phyloP scores from a whole-genome alignment of 1,139 yeast genomes.

The Tardiomyces digboiensis region DNA sequence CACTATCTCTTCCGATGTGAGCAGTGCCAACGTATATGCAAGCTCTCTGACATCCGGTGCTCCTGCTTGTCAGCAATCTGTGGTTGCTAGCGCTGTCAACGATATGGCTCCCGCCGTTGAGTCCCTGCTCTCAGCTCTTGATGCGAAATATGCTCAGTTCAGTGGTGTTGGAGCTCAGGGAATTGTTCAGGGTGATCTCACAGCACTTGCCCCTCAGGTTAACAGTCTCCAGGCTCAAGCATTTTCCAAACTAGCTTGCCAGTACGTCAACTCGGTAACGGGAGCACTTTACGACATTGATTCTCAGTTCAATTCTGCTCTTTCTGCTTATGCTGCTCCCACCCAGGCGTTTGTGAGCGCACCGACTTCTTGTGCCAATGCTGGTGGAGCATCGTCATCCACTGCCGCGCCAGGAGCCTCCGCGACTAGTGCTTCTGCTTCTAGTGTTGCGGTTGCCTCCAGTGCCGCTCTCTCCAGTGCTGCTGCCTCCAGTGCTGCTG shows the following conservation, averaged over 20 bases:
- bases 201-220: background rate
- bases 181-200: background rate
- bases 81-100: background rate
- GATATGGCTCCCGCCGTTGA: background rate
- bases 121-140: background rate
- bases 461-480: too few species aligned
- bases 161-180: background rate
- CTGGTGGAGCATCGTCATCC: too few species aligned
- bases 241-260: background rate
- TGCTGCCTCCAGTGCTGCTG: conserved; percentile 1
- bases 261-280: background rate
- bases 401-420: too few species aligned
- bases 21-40: background rate
- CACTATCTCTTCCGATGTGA: background rate
- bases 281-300: background rate
- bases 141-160: background rate
- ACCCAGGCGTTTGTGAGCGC: background rate
- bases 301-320: background rate
- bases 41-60: background rate
- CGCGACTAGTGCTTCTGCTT: too few species aligned
- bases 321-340: background rate
- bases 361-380: background rate
- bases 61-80: background rate
- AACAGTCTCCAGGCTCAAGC: background rate
- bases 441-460: too few species aligned